These are phyloP conservation scores for Blastobotrys proliferans DNA, from an alignment of 1,139 yeast species.

Conservation along the genomic window DNA sequence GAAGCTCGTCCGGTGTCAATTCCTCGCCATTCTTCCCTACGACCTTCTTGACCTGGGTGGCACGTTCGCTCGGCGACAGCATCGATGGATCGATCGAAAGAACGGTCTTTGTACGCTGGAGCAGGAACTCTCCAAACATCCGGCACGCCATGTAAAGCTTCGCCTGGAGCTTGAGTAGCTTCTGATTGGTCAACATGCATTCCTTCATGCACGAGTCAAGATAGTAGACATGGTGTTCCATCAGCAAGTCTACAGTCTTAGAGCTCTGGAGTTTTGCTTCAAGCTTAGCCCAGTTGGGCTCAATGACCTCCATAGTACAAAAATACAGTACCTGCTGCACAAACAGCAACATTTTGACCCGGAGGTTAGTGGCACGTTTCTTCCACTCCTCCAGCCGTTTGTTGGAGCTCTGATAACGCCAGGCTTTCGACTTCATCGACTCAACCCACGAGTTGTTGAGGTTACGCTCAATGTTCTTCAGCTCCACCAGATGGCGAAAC, in stretches of 20 bases:
- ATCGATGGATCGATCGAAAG: constrained; percentile 49
- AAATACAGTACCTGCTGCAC: constrained; percentile 54
- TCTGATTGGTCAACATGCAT: constrained; percentile 61
- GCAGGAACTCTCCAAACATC: constrained; percentile 52
- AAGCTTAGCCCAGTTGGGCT: constrained; percentile 49
- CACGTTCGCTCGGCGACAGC: constrained; percentile 41
- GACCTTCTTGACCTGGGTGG: constrained; percentile 35
- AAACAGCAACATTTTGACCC: constrained; percentile 60
- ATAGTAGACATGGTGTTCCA: constrained; percentile 50
- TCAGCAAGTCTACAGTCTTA: constrained; percentile 50
- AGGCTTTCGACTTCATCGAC: constrained; percentile 58
- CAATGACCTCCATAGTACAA: constrained; percentile 58
- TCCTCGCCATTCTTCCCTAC: constrained; percentile 40
- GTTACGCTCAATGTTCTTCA: constrained; percentile 58
- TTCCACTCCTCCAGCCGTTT: constrained; percentile 53
- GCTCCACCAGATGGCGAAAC: constrained; percentile 63
- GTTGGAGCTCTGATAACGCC: constrained; percentile 52
- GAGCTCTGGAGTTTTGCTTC: constrained; percentile 30
- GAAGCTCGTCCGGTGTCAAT: constrained; percentile 24
- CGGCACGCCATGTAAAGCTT: constrained; percentile 38
- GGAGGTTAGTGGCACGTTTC: constrained; percentile 51
- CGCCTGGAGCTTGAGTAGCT: constrained; percentile 45
- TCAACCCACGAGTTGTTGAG: constrained; percentile 73
- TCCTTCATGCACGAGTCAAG: constrained; percentile 64
- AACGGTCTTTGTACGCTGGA: constrained; percentile 53